Percentiles rank a stretch among this genome's conserved stretches.
Conservation (phyloP, 1,139 yeast species). For the Zygosaccharomyces sapae region DNA sequence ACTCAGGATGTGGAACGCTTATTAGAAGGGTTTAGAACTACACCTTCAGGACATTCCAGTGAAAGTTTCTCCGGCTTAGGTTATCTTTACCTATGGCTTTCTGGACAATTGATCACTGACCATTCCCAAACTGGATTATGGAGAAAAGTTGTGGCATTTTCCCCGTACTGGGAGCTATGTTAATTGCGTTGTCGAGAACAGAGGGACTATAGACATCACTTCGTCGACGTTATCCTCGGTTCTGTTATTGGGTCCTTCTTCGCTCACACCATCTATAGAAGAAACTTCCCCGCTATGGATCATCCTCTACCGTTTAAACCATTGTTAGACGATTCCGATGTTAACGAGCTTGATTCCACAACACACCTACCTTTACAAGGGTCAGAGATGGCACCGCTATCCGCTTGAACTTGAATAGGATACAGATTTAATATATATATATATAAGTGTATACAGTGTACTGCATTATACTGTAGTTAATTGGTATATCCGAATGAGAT, state of each 20-base stretch:
- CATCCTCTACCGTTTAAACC: constrained; percentile 39
- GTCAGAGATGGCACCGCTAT: constrained; percentile 18
- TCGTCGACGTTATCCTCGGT: constrained; percentile 63
- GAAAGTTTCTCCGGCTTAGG: constrained; percentile 63
- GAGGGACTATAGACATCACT: constrained; percentile 76
- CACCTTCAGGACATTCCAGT: constrained; percentile 77
- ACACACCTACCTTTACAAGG: constrained; percentile 17
- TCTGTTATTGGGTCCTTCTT: constrained; percentile 47
- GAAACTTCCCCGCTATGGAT: constrained; percentile 44
- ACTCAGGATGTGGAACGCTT: constrained; percentile 44
- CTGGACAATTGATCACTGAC: constrained; percentile 53
- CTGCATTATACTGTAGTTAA: no score
- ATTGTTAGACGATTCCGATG: constrained; percentile 38
- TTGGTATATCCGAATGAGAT: not conserved
- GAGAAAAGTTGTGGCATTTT: constrained; percentile 44
- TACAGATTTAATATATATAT: no score
- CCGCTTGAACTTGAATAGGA: constrained; percentile 4
- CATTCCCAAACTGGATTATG: constrained; percentile 49
- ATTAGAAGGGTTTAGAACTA: constrained; percentile 69
- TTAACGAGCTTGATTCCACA: constrained; percentile 17
- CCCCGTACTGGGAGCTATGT: constrained; percentile 55
- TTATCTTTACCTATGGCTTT: constrained; percentile 58
- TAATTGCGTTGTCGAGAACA: constrained; percentile 67
- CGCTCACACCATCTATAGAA: constrained; percentile 45
- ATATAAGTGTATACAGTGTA: no score